These are phyloP conservation scores for Xylariaceae sp. DNA, from an alignment of 2,329 filamentous ascomycete species.

Conservation along the genomic window DNA sequence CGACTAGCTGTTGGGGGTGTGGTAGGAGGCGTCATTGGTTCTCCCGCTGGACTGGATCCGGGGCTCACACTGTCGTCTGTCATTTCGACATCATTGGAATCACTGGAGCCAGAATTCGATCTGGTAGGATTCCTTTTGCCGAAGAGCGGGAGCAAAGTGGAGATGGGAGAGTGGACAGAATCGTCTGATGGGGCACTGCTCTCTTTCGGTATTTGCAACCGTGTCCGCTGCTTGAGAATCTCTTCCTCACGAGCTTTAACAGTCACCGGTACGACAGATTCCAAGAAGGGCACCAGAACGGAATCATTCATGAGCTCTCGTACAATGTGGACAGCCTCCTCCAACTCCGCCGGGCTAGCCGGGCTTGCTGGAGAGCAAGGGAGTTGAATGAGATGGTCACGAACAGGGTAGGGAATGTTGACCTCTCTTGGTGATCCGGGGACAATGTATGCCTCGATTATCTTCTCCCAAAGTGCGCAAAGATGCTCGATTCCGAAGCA, in stretches of 20 bases:
- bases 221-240: conserved; percentile 36
- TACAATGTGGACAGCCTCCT: conserved; percentile 80
- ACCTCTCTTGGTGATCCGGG: conserved; percentile 83
- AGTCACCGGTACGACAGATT: conserved; percentile 48
- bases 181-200: conserved; percentile 31
- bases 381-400: conserved; percentile 71
- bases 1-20: conserved; percentile 64
- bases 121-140: conserved; percentile 35
- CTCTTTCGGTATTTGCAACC: conserved; percentile 37
- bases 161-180: conserved; percentile 41
- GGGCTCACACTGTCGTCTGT: conserved; percentile 64
- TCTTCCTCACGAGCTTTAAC: conserved; percentile 35
- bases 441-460: conserved; percentile 85
- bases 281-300: conserved; percentile 86
- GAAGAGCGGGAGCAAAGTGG: conserved; percentile 40
- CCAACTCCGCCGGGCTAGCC: conserved; percentile 69
- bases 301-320: conserved; percentile 98
- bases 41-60: conserved; percentile 51
- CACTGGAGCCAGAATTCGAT: conserved; percentile 43
- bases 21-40: conserved; percentile 71
- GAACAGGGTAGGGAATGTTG: conserved; percentile 82
- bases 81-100: conserved; percentile 45
- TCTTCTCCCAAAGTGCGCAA: conserved; percentile 77
- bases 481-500: conserved; percentile 59
- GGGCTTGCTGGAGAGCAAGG: conserved; percentile 57